Evolutionary conservation across 352 stramenopile species (phyloP).

Genomic region (Albugo laibachii): DNA sequence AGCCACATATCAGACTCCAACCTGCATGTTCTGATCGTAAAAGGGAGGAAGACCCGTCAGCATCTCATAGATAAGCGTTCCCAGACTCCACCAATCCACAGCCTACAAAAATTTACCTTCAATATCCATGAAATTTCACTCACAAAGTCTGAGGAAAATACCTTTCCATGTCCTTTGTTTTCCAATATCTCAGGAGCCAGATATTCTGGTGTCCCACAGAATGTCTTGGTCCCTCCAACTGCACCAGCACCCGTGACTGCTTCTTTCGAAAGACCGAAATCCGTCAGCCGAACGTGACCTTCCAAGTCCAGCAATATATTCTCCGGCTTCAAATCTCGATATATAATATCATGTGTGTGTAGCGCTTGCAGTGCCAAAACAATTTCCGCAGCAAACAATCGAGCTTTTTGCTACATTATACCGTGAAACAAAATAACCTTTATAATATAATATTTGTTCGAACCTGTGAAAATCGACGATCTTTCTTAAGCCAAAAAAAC

Average conservation of each 20-base stretch:
- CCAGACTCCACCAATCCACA: constrained; percentile 82
- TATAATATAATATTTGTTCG: not conserved
- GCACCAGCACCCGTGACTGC: constrained; percentile 68
- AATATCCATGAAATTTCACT: too few species aligned
- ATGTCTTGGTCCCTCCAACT: constrained; percentile 72
- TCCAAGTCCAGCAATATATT: constrained; percentile 90
- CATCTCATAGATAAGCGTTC: constrained; percentile 91
- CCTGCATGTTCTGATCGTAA: constrained; percentile 88
- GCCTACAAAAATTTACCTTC: constrained; percentile 12
- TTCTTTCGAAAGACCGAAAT: constrained; percentile 91
- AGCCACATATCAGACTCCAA: not conserved
- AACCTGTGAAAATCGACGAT: constrained; percentile 80
- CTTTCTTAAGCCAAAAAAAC: constrained; percentile 92
- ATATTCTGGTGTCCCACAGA: constrained; percentile 90
- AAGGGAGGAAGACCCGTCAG: constrained; percentile 82
- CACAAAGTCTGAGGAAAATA: not conserved
- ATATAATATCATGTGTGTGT: constrained; percentile 91
- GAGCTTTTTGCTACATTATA: constrained; percentile 38
- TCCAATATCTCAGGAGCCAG: constrained; percentile 88
- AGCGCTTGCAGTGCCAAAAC: constrained; percentile 83
- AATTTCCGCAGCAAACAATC: constrained; percentile 87
- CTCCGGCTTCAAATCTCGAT: constrained; percentile 93
- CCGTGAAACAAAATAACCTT: not conserved
- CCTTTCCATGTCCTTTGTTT: constrained; percentile 84
- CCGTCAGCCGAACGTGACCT: constrained; percentile 86